phyloP scores from a whole-genome alignment of 306 rosid species.

The Adenanthera pavonina region DNA sequence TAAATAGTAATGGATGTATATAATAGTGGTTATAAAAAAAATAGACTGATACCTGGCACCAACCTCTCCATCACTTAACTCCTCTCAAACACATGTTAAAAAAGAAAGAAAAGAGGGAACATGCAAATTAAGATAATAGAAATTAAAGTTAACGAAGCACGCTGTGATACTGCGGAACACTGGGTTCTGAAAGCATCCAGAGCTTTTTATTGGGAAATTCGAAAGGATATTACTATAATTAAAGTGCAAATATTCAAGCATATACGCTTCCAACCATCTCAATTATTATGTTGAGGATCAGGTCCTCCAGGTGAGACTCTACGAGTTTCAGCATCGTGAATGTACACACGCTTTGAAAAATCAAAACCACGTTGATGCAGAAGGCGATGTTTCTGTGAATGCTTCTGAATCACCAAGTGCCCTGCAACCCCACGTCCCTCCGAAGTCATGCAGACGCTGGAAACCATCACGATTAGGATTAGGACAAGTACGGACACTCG shows the following conservation, averaged over 20 bases:
- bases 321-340: constrained; percentile 17
- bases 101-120: background rate
- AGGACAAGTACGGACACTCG: constrained; percentile 15
- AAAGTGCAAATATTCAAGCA: background rate
- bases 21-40: background rate
- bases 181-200: background rate
- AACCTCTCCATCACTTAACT: background rate
- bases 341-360: constrained; percentile 29
- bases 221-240: background rate
- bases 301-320: constrained; percentile 65
- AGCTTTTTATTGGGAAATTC: background rate
- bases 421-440: constrained; percentile 51
- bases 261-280: background rate
- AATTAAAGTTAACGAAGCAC: background rate
- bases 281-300: constrained; percentile 52
- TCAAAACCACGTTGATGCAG: constrained; percentile 41
- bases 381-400: constrained; percentile 38
- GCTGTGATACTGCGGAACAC: background rate
- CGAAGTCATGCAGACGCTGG: constrained; percentile 22
- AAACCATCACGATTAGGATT: constrained; percentile 33
- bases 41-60: background rate
- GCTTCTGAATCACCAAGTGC: constrained; percentile 32
- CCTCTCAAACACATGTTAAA: background rate
- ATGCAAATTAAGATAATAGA: background rate
- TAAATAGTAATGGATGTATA: background rate